phyloP scores from a whole-genome alignment of 495 filamentous ascomycete species.

The Trichoderma gamsii region DNA sequence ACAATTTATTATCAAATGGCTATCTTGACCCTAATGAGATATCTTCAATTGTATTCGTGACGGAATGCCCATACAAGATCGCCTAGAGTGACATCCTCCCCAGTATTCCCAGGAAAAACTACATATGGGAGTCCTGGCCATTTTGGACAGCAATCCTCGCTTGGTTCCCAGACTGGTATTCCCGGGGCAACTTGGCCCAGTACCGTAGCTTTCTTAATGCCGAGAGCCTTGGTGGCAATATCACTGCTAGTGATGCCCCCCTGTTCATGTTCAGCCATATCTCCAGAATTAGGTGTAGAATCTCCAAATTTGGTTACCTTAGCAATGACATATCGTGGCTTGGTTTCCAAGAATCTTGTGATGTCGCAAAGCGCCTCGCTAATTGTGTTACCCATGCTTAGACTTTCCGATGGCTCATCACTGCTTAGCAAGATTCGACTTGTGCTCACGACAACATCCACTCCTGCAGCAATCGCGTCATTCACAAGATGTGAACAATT shows the following conservation, averaged over 20 bases:
- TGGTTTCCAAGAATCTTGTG: neutral
- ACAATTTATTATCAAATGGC: too few species aligned
- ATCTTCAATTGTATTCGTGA: too few species aligned
- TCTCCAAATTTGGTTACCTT: neutral
- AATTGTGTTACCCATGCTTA: neutral
- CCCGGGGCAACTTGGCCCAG: constrained; percentile 50
- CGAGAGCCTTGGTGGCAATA: neutral
- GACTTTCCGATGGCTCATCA: neutral
- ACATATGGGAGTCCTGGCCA: constrained; percentile 45
- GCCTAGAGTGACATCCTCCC: constrained; percentile 36
- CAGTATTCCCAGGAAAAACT: constrained; percentile 55
- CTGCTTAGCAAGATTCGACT: neutral
- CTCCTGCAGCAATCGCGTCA: neutral
- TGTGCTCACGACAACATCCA: neutral
- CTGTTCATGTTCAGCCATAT: neutral
- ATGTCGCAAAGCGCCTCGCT: neutral
- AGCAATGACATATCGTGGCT: neutral
- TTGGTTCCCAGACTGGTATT: constrained; percentile 50
- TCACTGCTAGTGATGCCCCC: neutral
- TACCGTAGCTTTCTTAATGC: constrained; percentile 44
- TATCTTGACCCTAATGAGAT: too few species aligned
- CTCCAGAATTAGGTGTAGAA: too few species aligned
- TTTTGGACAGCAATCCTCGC: constrained; percentile 24
- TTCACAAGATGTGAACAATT: neutral
- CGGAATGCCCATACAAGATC: neutral